phyloP scores from a whole-genome alignment of 139 green algal genomes.

The Microglena sp. region DNA sequence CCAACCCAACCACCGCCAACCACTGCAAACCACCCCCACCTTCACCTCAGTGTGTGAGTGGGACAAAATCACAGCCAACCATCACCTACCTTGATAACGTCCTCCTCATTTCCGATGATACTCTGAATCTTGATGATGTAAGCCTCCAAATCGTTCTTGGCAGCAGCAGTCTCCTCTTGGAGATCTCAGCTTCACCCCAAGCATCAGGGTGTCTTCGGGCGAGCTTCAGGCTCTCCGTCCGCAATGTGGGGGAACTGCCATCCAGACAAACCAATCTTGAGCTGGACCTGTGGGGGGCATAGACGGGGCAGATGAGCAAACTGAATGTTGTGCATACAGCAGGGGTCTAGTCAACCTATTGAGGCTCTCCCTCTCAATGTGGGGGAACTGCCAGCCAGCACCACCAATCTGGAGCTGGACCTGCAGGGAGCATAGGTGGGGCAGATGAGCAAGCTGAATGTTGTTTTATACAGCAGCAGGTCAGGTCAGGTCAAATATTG shows the following conservation, averaged over 20 bases:
- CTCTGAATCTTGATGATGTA: conserved; percentile 79
- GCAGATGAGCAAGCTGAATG: background rate
- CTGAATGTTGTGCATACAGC: background rate
- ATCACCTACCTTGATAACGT: conserved; percentile 35
- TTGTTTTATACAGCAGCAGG: background rate
- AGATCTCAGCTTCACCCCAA: conserved; percentile 35
- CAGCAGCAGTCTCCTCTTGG: conserved; percentile 46
- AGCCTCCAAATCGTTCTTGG: conserved; percentile 78
- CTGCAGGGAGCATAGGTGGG: conserved; percentile 5
- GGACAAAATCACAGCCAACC: background rate
- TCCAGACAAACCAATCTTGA: conserved; percentile 11
- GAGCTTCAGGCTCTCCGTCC: conserved; percentile 1
- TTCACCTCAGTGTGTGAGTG: background rate
- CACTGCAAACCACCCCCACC: background rate
- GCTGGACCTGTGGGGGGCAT: conserved; percentile 11
- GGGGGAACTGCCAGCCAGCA: conserved; percentile 7
- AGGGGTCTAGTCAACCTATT: too few species aligned
- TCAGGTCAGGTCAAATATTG: background rate
- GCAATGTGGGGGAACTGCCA: conserved; percentile 12
- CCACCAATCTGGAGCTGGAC: conserved; percentile 15
- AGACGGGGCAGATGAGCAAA: too few species aligned
- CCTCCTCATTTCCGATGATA: conserved; percentile 38
- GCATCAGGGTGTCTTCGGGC: conserved; percentile 1
- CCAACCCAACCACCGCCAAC: background rate
- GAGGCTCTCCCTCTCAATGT: too few species aligned